Base-by-base conservation (phyloP, 2,329 filamentous ascomycete species). In the Cladosporium sp. region DNA sequence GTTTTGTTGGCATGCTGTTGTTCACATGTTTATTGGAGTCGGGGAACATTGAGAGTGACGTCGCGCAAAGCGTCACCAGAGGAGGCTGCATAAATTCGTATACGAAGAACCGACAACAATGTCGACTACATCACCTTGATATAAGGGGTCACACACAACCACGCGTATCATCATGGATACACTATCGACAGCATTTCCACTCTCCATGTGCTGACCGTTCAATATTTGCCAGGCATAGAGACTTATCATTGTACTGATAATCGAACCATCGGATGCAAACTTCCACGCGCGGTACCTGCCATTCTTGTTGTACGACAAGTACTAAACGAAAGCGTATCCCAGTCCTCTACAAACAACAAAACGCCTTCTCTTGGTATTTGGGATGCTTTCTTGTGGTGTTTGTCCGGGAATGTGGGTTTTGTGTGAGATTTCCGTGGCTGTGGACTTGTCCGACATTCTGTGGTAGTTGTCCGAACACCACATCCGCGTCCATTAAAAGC, bases 1-100 rank as follows among this genome's bases (percentile, higher is more conserved):
- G 66, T 24, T 55, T 30, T 4, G 41, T 14, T 24, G 38, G 64
- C 66, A 68, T 67, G 47, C 12, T 68, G 54, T 51, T 47, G 66
- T 68, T 66, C 36, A 57, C 32, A 32, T 57, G 51, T 63, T 63
- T 54, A 52, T 54, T 14, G 14, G 1, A 10, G 24, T 21, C 12
- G 18, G n/a, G 55, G 21, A 54, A 21, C 8, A 15, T 55, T 41
- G 55, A n/a, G 41, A 26, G 34, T 58, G 55, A 58, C 55, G 55
- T 58, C 55, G 55, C 55, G 52, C 6, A 34, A 11, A 11, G 47
- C 49, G n/a, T 47, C 41, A 21, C n/a, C n/a, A 24, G 8, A 47
- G 18, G 0, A 3, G 18, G n/a, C n/a, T 21, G 10, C 41, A 21
- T 8, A 47, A 12, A 1, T 47, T 1, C 21, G 41, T 12, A 47